These are phyloP conservation scores for Euphrasia arctica DNA, from an alignment of 305 asterid species.

Conservation along the genomic window DNA sequence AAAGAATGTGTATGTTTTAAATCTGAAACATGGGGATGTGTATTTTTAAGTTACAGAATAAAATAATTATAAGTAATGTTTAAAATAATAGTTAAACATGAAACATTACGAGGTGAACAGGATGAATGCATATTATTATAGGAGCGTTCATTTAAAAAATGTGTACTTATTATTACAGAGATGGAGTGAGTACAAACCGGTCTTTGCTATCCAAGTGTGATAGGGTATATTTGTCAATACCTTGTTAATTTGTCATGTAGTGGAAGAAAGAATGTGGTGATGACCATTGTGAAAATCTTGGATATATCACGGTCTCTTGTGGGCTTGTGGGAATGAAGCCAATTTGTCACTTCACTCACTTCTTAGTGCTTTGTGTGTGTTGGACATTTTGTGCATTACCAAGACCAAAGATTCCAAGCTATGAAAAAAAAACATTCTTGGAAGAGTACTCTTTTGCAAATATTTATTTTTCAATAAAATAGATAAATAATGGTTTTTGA, in stretches of 20 bases:
- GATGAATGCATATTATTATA: no score
- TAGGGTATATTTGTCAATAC: constrained; percentile 28
- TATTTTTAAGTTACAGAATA: no score
- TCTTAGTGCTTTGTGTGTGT: constrained; percentile 30
- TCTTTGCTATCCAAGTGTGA: constrained; percentile 24
- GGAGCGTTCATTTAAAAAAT: no score
- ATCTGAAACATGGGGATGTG: no score
- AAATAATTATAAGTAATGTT: no score
- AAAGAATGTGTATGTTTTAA: no score
- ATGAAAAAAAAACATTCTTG: constrained; percentile 30
- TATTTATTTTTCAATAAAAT: constrained; percentile 4
- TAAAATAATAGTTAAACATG: no score
- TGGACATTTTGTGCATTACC: constrained; percentile 27
- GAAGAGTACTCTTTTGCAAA: constrained; percentile 27
- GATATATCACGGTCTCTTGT: constrained; percentile 27
- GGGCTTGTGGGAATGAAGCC: constrained; percentile 36
- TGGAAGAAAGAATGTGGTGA: constrained; percentile 20
- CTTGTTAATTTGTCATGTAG: constrained; percentile 31
- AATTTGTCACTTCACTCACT: constrained; percentile 42
- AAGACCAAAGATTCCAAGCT: constrained; percentile 23
- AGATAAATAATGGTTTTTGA: background rate
- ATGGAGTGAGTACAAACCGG: no score
- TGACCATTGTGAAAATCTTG: constrained; percentile 30
- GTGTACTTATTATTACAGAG: no score
- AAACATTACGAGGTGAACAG: no score